phyloP scores from a whole-genome alignment of 768 basidiomycete species.

The Suillus alpinus region DNA sequence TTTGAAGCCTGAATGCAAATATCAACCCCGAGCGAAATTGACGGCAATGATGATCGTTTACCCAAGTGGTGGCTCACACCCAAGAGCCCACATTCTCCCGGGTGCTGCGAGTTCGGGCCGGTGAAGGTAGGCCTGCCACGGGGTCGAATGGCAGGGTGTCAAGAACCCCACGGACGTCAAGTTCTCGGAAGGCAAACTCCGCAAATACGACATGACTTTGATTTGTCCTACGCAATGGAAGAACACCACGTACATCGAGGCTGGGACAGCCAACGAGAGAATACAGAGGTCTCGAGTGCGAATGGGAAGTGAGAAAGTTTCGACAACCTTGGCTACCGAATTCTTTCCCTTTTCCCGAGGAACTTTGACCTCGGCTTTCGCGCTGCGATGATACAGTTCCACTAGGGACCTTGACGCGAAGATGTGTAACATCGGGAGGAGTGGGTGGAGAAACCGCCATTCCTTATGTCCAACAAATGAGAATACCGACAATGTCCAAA shows the following conservation, averaged over 20 bases:
- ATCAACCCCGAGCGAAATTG: conserved; percentile 9
- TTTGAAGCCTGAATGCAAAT: conserved; percentile 35
- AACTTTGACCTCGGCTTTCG: conserved; percentile 1
- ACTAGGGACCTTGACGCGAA: conserved; percentile 73
- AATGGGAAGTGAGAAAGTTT: conserved; percentile 27
- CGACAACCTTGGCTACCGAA: not conserved
- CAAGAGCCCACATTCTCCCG: conserved; percentile 75
- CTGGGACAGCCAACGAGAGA: conserved; percentile 55
- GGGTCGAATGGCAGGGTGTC: conserved; percentile 97
- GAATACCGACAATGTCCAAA: conserved; percentile 67
- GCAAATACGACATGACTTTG: conserved; percentile 66
- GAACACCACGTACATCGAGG: conserved; percentile 65
- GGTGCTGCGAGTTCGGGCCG: conserved; percentile 52
- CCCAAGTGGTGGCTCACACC: conserved; percentile 91
- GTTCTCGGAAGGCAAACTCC: conserved; percentile 46
- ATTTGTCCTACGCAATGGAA: conserved; percentile 83
- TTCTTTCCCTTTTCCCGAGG: conserved; percentile 3
- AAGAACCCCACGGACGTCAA: conserved; percentile 71
- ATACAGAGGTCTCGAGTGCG: conserved; percentile 36
- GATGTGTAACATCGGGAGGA: conserved; percentile 81
- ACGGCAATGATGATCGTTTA: conserved; percentile 37
- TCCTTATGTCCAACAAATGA: conserved; percentile 92
- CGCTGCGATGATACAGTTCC: conserved; percentile 34
- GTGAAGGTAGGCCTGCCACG: conserved; percentile 88
- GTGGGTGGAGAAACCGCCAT: conserved; percentile 94